Base-by-base conservation (phyloP, 805 yeast species). In the Torulaspora maleeae region DNA sequence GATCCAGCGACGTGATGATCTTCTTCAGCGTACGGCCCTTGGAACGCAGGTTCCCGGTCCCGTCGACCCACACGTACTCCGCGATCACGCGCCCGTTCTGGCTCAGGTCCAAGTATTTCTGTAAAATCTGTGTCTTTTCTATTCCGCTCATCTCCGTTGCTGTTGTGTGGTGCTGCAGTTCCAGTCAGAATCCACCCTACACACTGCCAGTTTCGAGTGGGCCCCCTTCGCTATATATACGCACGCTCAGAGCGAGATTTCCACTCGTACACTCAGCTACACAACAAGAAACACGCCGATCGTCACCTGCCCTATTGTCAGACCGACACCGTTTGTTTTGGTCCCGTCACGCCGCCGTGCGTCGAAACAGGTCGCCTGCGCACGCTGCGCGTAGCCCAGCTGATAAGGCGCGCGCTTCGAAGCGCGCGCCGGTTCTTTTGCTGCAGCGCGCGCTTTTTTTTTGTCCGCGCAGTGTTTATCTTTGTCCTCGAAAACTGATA, bases 41-140 rank as follows among this genome's bases (percentile, higher is more conserved):
- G 51, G 97, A 87, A 75, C 99, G 86, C 61, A 89, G 69, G 63
- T 82, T 79, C 66, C 95, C 95, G 54, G 84, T 77, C 58, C 95
- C 86, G 68, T 93, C 99, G 58, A 93, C 84, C 99, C 99, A 93
- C 69, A 93, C 82, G 75, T 93, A 93, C 73, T 93, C 99, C 53
- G 99, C 99, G 57, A 93, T 77, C 54, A 91, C 76, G 62, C 76
- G 77, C 54, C 95, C 96, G 58, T 80, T 77, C 76, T 90, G 97
- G 69, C 82, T 83, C 59, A 93, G 78, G 58, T 78, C 83, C 53
- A 85, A 66, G 66, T 91, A 91, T 74, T 90, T 91, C 64, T 81
- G 77, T 63, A 91, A 76, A 52, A 87, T 83, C 50, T 83, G 78
- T 45, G 95, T 83, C 75, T 88, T 86, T 61, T 71, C 74, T 48